These are phyloP conservation scores for Neonectria magnoliae DNA, from an alignment of 2,329 filamentous ascomycete species.

Conservation along the genomic window DNA sequence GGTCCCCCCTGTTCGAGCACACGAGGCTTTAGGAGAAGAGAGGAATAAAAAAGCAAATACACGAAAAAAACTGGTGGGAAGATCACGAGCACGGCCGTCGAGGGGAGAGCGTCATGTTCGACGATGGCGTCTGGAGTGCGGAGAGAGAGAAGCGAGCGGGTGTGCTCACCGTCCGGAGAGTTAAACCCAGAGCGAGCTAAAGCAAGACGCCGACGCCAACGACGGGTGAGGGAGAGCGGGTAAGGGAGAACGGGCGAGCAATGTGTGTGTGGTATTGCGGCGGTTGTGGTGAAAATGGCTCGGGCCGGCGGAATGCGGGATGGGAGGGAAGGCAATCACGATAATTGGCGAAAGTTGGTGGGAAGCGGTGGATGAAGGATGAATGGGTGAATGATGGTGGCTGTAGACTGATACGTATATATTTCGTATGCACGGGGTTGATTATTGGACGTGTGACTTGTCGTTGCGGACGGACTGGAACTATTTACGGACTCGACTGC, in stretches of 20 bases:
- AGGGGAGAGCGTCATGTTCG: slow-evolving; percentile 30
- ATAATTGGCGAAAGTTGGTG: slow-evolving; percentile 6
- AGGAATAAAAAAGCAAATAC: background rate
- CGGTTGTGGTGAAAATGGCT: slow-evolving; percentile 25
- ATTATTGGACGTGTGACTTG: slow-evolving; percentile 9
- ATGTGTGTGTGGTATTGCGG: background rate
- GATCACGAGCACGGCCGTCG: slow-evolving; percentile 32
- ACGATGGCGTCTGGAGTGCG: slow-evolving; percentile 22
- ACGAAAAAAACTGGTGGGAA: background rate
- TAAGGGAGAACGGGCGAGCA: too few relatives aligned
- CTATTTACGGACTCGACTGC: background rate
- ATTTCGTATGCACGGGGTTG: background rate
- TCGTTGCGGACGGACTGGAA: background rate
- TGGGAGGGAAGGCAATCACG: slow-evolving; percentile 3
- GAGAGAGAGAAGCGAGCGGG: slow-evolving; percentile 27
- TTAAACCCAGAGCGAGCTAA: slow-evolving; percentile 6
- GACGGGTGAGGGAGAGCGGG: too few relatives aligned
- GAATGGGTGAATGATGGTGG: background rate
- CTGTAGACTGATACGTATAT: background rate
- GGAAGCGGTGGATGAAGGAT: background rate
- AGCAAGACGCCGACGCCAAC: slow-evolving; percentile 2
- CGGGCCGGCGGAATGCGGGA: slow-evolving; percentile 24
- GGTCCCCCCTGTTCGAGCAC: too few relatives aligned
- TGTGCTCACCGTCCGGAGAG: slow-evolving; percentile 35
- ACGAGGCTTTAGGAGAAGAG: background rate